Evolutionary conservation across 2,329 filamentous ascomycete species (phyloP), one percentile per base, ranked within the genome.

Genomic region (Penicillium sclerotigenum): DNA sequence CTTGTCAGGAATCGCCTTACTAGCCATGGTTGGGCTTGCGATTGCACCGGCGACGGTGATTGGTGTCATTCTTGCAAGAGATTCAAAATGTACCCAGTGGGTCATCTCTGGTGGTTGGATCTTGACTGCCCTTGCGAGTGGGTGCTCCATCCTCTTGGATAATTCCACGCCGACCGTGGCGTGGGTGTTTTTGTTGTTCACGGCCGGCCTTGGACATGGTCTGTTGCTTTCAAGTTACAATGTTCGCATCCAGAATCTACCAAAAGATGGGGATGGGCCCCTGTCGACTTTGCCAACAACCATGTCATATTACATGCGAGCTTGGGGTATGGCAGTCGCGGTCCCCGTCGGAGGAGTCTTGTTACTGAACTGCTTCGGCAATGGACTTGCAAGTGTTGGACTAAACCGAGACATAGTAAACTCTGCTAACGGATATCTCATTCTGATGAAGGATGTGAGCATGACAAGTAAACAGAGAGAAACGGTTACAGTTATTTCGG

Each of bases 301-400:
- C 3, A 50, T 66, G 6, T 58, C 63, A 3, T 54, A 58, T 33
- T 61, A 61, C 11, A 54, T 59, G 57, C 56, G 61, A 22, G 73
- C 70, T 6, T 69, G 79, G 54, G 78, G 79, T 1, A 77, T 78
- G 77, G 72, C 73, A 11, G 56, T 77, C 24, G 78, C 78, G 10
- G 70, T 80, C 5, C 74, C 75, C 18, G 59, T 75, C 9, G 69
- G 72, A 3, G 71, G 70, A 5, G 68, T 73, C 0, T 59, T 79
- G 8, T 75, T 80, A 47, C 67, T 79, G 52, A 79, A 76, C 47
- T 62, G 71, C 3, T 72, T 79, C 61, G 65, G 63, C 13, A 51
- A 50, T 41, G 68, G 67, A 47, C 63, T 76, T 28, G 46, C 50
- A 26, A 40, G 31, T 22, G 49, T 66, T 22, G 56, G 41, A 1